Base-by-base conservation (phyloP, 192 early-diverging fungal genomes). In the Gigaspora rosea region DNA sequence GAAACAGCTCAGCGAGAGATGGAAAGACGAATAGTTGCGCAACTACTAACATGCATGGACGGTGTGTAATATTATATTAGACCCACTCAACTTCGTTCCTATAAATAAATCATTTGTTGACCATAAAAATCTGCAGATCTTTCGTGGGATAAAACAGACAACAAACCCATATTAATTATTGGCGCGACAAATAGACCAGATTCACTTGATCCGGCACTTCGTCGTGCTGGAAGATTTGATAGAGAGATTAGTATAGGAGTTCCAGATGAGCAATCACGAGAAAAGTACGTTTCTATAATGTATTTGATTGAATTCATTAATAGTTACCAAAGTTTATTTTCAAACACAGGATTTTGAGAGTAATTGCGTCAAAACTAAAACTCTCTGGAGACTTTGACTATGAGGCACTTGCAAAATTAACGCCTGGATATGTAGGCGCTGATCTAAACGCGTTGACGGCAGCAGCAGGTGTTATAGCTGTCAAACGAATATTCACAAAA, bases 171-270 rank as follows among this genome's bases (percentile, higher is more conserved):
- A 9, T 96, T 99, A 86, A 95, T 99, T 65, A 99, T 99, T 85
- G 97, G 97, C 51, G 97, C 97, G 27, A 99, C 97, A 48, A 99
- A 99, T 84, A 86, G 97, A 76, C 97, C 97, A 5, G 97, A 99
- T 85, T 95, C 95, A 83, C 91, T 99, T 71, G 97, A 99, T 85
- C 92, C 95, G 32, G 97, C 97, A 46, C 87, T 99, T 71, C 83
- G 97, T 59, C 92, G 97, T 80, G 96, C 97, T 77, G 97, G 97
- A 48, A 93, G 97, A 85, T 91, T 99, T 71, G 97, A 99, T 85
- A 91, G 97, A 84, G 88, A 97, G 49, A 97, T 99, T 79, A 97
- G 98, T 87, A 97, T 99, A 82, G 88, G 92, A 9, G 95, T 99
- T 5, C 97, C 97, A 0, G 96, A 99, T 80, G 93, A 98, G 73